These are phyloP conservation scores for Plasmopara viticola DNA, from an alignment of 352 stramenopile species.

Conservation along the genomic window DNA sequence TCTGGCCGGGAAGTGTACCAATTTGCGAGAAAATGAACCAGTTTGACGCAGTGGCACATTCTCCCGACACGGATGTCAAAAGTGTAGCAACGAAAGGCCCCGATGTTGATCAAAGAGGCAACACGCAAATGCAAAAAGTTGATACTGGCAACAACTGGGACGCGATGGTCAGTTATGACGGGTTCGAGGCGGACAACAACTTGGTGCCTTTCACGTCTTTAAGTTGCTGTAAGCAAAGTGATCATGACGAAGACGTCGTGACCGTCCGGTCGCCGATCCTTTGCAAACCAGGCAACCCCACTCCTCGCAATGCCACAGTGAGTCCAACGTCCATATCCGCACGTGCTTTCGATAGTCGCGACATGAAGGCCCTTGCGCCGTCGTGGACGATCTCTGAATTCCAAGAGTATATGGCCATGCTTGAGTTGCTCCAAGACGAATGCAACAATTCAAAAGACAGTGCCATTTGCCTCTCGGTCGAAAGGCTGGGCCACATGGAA, in stretches of 20 bases:
- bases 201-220: slow-evolving; percentile 6
- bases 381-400: slow-evolving; percentile 41
- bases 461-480: slow-evolving; percentile 28
- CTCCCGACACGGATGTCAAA: background rate
- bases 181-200: slow-evolving; percentile 22
- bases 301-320: slow-evolving; percentile 1
- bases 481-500: slow-evolving; percentile 40
- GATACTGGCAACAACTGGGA: slow-evolving; percentile 22
- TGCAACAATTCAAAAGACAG: slow-evolving; percentile 18
- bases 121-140: slow-evolving; percentile 14
- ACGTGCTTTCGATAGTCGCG: slow-evolving; percentile 9
- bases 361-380: slow-evolving; percentile 4
- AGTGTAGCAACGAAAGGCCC: slow-evolving; percentile 6
- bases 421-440: slow-evolving; percentile 33
- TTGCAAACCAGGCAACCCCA: slow-evolving; percentile 7
- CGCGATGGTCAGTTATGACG: slow-evolving; percentile 34
- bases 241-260: slow-evolving; percentile 26
- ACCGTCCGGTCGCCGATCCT: slow-evolving; percentile 33
- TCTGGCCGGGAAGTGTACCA: slow-evolving; percentile 3
- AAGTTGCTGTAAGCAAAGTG: slow-evolving; percentile 1
- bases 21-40: slow-evolving; percentile 12
- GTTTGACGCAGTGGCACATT: slow-evolving; percentile 5
- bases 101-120: slow-evolving; percentile 4
- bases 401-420: slow-evolving; percentile 33
- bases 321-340: slow-evolving; percentile 26